phyloP scores from a whole-genome alignment of 2,329 filamentous ascomycete species.

The Clonostachys rhizophaga region DNA sequence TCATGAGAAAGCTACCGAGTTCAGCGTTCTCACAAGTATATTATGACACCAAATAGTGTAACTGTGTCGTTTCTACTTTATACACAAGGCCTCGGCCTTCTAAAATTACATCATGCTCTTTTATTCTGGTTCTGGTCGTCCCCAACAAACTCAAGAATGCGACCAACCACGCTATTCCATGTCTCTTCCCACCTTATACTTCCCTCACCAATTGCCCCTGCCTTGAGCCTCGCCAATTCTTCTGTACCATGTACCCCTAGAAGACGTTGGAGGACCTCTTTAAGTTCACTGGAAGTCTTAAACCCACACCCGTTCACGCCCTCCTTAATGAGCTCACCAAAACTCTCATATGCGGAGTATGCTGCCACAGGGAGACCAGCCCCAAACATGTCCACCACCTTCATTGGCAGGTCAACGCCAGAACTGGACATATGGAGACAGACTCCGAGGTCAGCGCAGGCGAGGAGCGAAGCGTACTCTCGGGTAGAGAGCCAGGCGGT shows the following conservation, averaged over 20 bases:
- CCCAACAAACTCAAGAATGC: slow-evolving; percentile 44
- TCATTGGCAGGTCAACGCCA: slow-evolving; percentile 96
- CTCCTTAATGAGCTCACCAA: slow-evolving; percentile 85
- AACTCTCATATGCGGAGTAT: slow-evolving; percentile 82
- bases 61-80: too few species aligned
- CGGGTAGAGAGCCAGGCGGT: slow-evolving; percentile 82
- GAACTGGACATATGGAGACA: slow-evolving; percentile 91
- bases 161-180: slow-evolving; percentile 80
- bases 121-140: not conserved
- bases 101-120: too few species aligned
- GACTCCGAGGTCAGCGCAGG: slow-evolving; percentile 82
- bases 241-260: slow-evolving; percentile 45
- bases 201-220: slow-evolving; percentile 72
- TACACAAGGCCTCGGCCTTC: too few species aligned
- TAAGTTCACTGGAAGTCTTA: slow-evolving; percentile 62
- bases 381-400: slow-evolving; percentile 98
- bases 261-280: slow-evolving; percentile 57
- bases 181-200: slow-evolving; percentile 82
- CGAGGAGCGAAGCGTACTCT: slow-evolving; percentile 82
- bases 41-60: too few species aligned
- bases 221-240: slow-evolving; percentile 57
- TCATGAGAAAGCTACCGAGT: too few species aligned
- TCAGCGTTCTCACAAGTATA: too few species aligned
- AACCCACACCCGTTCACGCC: slow-evolving; percentile 86
- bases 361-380: slow-evolving; percentile 86